Conservation (phyloP, 768 basidiomycete species). For the Calocybe gangraenosa region DNA sequence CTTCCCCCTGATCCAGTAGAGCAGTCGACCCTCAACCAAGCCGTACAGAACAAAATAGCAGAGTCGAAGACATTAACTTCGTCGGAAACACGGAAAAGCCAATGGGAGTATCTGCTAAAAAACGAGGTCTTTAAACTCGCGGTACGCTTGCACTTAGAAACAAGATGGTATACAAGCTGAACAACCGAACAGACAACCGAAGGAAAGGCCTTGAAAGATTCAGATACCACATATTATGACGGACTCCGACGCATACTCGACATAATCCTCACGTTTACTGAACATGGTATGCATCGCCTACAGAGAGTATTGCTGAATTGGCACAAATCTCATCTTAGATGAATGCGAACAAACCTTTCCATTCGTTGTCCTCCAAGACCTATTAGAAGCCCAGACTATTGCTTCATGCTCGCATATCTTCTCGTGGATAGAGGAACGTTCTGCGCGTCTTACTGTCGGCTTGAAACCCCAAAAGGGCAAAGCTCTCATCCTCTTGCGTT, state of each 20-base stretch:
- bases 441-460: slow-evolving; percentile 64
- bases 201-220: slow-evolving; percentile 54
- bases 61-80: slow-evolving; percentile 39
- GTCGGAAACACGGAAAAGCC: slow-evolving; percentile 59
- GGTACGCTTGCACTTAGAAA: slow-evolving; percentile 38
- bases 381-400: slow-evolving; percentile 85
- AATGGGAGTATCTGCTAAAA: slow-evolving; percentile 73
- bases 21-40: slow-evolving; percentile 41
- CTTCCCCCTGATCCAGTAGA: slow-evolving; percentile 50
- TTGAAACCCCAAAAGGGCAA: slow-evolving; percentile 88
- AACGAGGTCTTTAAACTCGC: slow-evolving; percentile 70
- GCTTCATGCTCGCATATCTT: slow-evolving; percentile 82
- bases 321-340: slow-evolving; percentile 36
- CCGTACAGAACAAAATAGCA: slow-evolving; percentile 42
- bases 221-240: slow-evolving; percentile 52
- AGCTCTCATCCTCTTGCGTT: slow-evolving; percentile 78
- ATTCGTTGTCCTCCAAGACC: slow-evolving; percentile 70
- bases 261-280: slow-evolving; percentile 70
- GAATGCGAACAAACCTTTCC: slow-evolving; percentile 77
- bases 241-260: slow-evolving; percentile 63
- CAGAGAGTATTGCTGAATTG: background rate
- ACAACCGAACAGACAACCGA: slow-evolving; percentile 52
- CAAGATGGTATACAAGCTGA: background rate
- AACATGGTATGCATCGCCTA: slow-evolving; percentile 49
- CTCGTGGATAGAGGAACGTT: slow-evolving; percentile 79